Conservation (phyloP, 1,284 basidiomycete species). For the Sporisorium reilianum region DNA sequence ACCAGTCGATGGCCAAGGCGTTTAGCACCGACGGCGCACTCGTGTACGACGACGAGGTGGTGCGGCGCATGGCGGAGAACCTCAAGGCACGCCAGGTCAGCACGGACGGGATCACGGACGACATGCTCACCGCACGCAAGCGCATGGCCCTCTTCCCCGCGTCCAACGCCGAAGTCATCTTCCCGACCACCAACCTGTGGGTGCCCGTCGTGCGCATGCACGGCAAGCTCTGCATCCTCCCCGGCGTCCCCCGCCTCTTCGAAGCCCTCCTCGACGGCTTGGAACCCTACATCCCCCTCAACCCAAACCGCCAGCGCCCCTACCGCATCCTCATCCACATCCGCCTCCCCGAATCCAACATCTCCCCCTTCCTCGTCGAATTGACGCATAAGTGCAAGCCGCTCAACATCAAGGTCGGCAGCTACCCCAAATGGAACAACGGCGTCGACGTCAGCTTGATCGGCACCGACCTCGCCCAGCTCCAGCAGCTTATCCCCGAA, state of each 20-base stretch:
- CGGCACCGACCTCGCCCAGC: constrained; percentile 72
- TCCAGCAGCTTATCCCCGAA: constrained; percentile 55
- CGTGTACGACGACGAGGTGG: constrained; percentile 82
- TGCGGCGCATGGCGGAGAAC: constrained; percentile 80
- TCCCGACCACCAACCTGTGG: constrained; percentile 73
- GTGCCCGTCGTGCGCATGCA: constrained; percentile 86
- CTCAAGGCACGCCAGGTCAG: constrained; percentile 75
- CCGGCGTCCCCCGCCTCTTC: constrained; percentile 88
- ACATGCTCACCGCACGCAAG: constrained; percentile 69
- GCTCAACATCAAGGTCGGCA: constrained; percentile 85
- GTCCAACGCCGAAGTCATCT: constrained; percentile 58
- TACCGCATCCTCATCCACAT: constrained; percentile 71
- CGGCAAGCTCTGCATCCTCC: constrained; percentile 87
- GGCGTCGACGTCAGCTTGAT: constrained; percentile 83
- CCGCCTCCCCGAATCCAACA: constrained; percentile 78
- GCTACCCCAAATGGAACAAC: constrained; percentile 74
- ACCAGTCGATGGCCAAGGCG: constrained; percentile 84
- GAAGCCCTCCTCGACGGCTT: constrained; percentile 72
- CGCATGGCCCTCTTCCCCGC: constrained; percentile 65
- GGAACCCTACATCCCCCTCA: constrained; percentile 73
- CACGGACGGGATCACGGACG: constrained; percentile 75
- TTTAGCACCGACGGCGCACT: constrained; percentile 76
- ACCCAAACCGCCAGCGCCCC: constrained; percentile 52
- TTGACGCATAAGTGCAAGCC: constrained; percentile 81
- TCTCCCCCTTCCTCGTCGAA: constrained; percentile 85